Evolutionary conservation across 768 basidiomycete genomes (phyloP).

Genomic region (Obba rivulosa): DNA sequence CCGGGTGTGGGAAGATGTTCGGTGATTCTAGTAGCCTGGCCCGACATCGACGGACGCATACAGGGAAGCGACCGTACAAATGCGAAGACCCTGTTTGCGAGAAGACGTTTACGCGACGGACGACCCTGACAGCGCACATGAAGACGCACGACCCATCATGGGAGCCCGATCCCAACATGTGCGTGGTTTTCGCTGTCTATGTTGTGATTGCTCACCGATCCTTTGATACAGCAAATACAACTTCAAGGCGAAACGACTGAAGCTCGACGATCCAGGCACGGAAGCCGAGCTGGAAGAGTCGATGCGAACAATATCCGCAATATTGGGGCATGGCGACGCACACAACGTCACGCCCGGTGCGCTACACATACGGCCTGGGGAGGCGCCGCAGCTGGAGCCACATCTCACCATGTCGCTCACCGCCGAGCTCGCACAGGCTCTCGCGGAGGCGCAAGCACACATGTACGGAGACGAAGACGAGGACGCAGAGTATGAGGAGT

Average conservation of each 20-base stretch:
- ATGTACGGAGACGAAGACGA: slow-evolving; percentile 51
- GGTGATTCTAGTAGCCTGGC: slow-evolving; percentile 90
- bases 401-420: slow-evolving; percentile 68
- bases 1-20: slow-evolving; percentile 82
- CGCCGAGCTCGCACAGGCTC: slow-evolving; percentile 74
- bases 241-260: slow-evolving; percentile 62
- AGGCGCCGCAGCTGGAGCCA: slow-evolving; percentile 37
- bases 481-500: slow-evolving; percentile 40
- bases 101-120: slow-evolving; percentile 84
- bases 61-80: slow-evolving; percentile 81
- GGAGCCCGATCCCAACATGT: slow-evolving; percentile 84
- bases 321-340: slow-evolving; percentile 47
- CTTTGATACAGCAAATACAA: slow-evolving; percentile 55
- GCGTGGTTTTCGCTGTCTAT: slow-evolving; percentile 24
- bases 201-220: slow-evolving; percentile 4
- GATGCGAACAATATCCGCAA: slow-evolving; percentile 67
- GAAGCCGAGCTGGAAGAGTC: slow-evolving; percentile 66
- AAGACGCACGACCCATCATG: slow-evolving; percentile 79
- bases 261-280: slow-evolving; percentile 45
- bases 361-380: neutral
- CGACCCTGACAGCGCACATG: slow-evolving; percentile 84
- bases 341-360: slow-evolving; percentile 1
- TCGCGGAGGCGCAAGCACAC: slow-evolving; percentile 67
- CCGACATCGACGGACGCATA: slow-evolving; percentile 85
- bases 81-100: slow-evolving; percentile 80